Evolutionary conservation across 306 rosid genomes (phyloP).

Genomic region (Sechiopsis laciniata): DNA sequence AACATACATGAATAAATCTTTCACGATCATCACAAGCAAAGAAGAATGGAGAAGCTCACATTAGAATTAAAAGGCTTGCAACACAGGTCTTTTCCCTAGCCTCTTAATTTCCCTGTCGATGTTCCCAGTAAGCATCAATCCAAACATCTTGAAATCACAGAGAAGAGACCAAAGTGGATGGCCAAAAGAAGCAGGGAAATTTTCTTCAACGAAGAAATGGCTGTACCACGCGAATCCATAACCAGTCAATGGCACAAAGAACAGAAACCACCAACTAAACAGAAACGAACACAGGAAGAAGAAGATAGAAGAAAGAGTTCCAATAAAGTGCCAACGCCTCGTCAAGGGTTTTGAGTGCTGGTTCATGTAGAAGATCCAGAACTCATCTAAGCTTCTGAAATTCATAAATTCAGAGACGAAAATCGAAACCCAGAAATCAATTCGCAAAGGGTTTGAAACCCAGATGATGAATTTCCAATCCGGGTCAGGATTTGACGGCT

Average conservation of each 20-base stretch:
- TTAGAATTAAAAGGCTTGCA: too few species aligned
- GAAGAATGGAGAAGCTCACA: too few species aligned
- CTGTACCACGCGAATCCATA: slow-evolving; percentile 97
- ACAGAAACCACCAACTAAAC: slow-evolving; percentile 74
- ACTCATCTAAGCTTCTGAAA: slow-evolving; percentile 89
- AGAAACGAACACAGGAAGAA: slow-evolving; percentile 53
- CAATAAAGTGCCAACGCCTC: slow-evolving; percentile 88
- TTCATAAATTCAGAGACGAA: slow-evolving; percentile 40
- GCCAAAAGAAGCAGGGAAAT: slow-evolving; percentile 75
- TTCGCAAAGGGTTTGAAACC: too few species aligned
- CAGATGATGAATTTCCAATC: too few species aligned
- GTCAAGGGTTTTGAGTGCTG: slow-evolving; percentile 88
- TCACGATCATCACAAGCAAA: too few species aligned
- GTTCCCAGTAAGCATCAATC: slow-evolving; percentile 78
- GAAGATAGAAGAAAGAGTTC: slow-evolving; percentile 51
- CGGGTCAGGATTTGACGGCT: too few species aligned
- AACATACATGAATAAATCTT: too few species aligned
- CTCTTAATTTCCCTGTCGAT: slow-evolving; percentile 82
- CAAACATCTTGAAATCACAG: slow-evolving; percentile 88
- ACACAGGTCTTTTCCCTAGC: slow-evolving; percentile 79
- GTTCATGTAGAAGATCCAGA: slow-evolving; percentile 82
- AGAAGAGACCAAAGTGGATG: slow-evolving; percentile 90
- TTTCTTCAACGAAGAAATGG: slow-evolving; percentile 85
- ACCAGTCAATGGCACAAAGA: slow-evolving; percentile 66
- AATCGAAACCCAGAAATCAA: too few species aligned